phyloP scores from a whole-genome alignment of 768 basidiomycete species.

The Cystofilobasidium capitatum region DNA sequence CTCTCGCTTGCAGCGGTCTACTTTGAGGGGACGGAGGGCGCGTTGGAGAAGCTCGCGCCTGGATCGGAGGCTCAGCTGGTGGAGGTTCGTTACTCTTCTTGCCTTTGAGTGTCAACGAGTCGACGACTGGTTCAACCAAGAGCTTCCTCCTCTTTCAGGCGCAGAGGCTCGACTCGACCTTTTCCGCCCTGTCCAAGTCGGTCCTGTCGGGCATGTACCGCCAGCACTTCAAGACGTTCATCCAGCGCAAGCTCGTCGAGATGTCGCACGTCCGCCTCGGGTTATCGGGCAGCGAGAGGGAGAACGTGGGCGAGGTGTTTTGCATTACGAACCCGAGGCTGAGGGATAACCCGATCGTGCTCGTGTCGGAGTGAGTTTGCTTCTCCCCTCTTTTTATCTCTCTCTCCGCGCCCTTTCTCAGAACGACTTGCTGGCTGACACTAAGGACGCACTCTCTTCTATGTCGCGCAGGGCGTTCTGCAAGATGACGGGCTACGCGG shows the following conservation, averaged over 20 bases:
- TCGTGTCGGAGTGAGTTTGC: neutral
- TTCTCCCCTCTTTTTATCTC: no score
- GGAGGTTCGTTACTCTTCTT: neutral
- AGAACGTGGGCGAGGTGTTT: slow-evolving; percentile 4
- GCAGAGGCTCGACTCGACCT: neutral
- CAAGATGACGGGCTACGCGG: slow-evolving; percentile 3
- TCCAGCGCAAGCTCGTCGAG: slow-evolving; percentile 20
- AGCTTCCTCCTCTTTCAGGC: neutral
- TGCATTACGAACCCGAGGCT: slow-evolving; percentile 10
- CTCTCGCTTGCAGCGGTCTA: neutral
- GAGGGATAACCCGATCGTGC: slow-evolving; percentile 21
- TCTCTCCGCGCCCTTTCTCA: no score
- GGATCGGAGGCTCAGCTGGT: slow-evolving; percentile 3
- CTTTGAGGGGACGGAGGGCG: neutral
- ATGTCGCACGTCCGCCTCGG: slow-evolving; percentile 17
- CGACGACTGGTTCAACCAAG: neutral
- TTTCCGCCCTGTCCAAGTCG: neutral
- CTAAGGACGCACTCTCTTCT: no score
- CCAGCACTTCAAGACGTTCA: slow-evolving; percentile 7
- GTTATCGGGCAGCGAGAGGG: neutral
- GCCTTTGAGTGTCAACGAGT: no score
- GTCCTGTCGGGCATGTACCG: slow-evolving; percentile 7
- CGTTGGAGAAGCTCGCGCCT: neutral
- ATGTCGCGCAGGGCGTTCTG: no score
- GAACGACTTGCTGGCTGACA: no score